These are phyloP conservation scores for Coemansia sp. DNA, from an alignment of 192 early-diverging fungal genomes.

Conservation along the genomic window DNA sequence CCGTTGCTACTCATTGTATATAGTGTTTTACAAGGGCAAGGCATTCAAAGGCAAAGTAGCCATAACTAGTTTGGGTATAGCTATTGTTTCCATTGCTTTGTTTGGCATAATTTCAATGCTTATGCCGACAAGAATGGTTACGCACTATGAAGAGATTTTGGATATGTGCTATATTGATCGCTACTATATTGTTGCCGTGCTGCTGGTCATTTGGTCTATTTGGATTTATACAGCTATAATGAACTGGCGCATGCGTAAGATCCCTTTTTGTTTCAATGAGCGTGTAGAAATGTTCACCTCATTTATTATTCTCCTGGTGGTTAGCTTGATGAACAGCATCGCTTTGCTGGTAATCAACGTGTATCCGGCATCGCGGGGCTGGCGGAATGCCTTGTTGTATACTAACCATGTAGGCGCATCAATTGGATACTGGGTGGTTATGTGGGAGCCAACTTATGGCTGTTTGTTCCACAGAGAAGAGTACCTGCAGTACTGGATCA, in stretches of 20 bases:
- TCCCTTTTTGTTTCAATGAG: conserved; percentile 48
- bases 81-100: conserved; percentile 14
- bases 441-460: conserved; percentile 40
- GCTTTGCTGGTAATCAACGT: conserved; percentile 21
- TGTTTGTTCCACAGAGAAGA: conserved; percentile 36
- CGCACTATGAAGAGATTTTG: conserved; percentile 27
- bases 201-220: conserved; percentile 28
- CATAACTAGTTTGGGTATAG: conserved; percentile 4
- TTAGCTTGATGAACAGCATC: conserved; percentile 32
- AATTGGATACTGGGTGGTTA: conserved; percentile 34
- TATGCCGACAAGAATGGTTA: conserved; percentile 22
- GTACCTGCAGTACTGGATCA: conserved; percentile 45
- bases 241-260: conserved; percentile 38
- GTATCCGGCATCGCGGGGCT: conserved; percentile 34
- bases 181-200: conserved; percentile 15
- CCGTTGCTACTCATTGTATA: conserved; percentile 41
- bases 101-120: conserved; percentile 37
- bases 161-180: conserved; percentile 30
- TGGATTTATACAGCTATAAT: conserved; percentile 26
- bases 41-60: conserved; percentile 24
- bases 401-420: conserved; percentile 36
- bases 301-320: conserved; percentile 18
- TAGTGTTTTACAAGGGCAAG: conserved; percentile 34
- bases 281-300: conserved; percentile 13
- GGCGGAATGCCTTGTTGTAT: conserved; percentile 38